phyloP scores from a whole-genome alignment of 2,329 filamentous ascomycete genomes.

The Byssoonygena ceratinophila region DNA sequence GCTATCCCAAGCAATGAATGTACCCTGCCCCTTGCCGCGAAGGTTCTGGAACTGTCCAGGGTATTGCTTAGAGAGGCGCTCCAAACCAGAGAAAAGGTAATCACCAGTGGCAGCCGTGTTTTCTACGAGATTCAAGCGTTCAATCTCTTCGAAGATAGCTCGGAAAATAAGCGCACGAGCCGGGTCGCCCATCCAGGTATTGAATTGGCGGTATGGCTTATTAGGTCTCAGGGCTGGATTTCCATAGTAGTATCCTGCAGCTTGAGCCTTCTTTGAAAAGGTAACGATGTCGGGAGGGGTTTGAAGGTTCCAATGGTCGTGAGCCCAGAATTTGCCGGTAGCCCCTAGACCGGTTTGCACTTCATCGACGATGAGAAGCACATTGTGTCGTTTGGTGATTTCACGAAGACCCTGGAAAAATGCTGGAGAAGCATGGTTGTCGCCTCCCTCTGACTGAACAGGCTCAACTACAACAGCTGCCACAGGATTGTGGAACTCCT shows the following conservation, averaged over 20 bases:
- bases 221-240: conserved; percentile 72
- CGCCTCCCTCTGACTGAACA: conserved; percentile 85
- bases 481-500: conserved; percentile 65
- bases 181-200: conserved; percentile 95
- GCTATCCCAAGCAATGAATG: conserved; percentile 86
- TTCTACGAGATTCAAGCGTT: conserved; percentile 63
- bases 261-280: conserved; percentile 91
- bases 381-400: conserved; percentile 54
- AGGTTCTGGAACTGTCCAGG: conserved; percentile 72
- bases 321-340: conserved; percentile 91
- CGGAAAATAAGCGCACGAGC: conserved; percentile 75
- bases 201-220: conserved; percentile 92
- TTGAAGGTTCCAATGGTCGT: conserved; percentile 81
- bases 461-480: conserved; percentile 79
- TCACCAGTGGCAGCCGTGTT: conserved; percentile 67
- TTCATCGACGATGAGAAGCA: conserved; percentile 85
- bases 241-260: conserved; percentile 83
- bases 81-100: conserved; percentile 64
- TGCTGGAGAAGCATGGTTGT: conserved; percentile 79
- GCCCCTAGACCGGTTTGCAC: conserved; percentile 89
- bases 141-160: conserved; percentile 71
- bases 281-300: conserved; percentile 85
- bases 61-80: conserved; percentile 57
- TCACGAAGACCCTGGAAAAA: conserved; percentile 81
- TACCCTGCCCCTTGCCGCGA: conserved; percentile 76